These are phyloP conservation scores for Barnettozyma vustinii DNA, from an alignment of 805 yeast genomes.

Conservation along the genomic window DNA sequence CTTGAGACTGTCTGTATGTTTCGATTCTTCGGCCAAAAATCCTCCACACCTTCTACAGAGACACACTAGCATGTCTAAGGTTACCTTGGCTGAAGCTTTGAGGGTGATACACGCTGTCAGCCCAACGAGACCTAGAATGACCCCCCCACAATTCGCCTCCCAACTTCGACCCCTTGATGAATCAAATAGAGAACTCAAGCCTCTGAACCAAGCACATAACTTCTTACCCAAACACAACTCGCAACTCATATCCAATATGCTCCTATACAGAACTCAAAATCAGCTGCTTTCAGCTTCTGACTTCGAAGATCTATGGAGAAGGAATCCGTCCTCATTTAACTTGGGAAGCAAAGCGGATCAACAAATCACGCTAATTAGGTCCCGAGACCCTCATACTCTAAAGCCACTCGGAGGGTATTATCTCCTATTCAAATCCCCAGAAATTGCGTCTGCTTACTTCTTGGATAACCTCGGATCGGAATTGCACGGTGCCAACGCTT, in stretches of 20 bases:
- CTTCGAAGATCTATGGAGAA: conserved; percentile 34
- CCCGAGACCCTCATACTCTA: conserved; percentile 42
- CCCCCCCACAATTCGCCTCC: not conserved
- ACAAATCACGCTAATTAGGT: conserved; percentile 40
- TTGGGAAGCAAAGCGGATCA: conserved; percentile 21
- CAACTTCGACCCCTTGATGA: not conserved
- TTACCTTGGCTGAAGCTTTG: not conserved
- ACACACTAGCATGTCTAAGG: not conserved
- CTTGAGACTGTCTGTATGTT: no score
- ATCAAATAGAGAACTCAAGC: conserved; percentile 4
- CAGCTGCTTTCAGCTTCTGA: conserved; percentile 36
- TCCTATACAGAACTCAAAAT: conserved; percentile 34
- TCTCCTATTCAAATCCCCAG: conserved; percentile 41
- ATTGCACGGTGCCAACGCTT: conserved; percentile 45
- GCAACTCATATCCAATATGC: conserved; percentile 26
- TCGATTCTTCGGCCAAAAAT: not conserved
- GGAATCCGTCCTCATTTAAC: conserved; percentile 22
- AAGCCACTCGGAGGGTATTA: conserved; percentile 45
- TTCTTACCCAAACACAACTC: conserved; percentile 3
- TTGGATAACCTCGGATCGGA: conserved; percentile 43
- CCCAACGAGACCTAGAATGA: not conserved
- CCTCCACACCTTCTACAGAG: not conserved
- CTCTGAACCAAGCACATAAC: conserved; percentile 6
- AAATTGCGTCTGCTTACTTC: conserved; percentile 47
- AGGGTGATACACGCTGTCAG: not conserved